Evolutionary conservation across 1,284 basidiomycete species (phyloP), one percentile per base, ranked within the genome.

Genomic region (Rhodotorula sp.): DNA sequence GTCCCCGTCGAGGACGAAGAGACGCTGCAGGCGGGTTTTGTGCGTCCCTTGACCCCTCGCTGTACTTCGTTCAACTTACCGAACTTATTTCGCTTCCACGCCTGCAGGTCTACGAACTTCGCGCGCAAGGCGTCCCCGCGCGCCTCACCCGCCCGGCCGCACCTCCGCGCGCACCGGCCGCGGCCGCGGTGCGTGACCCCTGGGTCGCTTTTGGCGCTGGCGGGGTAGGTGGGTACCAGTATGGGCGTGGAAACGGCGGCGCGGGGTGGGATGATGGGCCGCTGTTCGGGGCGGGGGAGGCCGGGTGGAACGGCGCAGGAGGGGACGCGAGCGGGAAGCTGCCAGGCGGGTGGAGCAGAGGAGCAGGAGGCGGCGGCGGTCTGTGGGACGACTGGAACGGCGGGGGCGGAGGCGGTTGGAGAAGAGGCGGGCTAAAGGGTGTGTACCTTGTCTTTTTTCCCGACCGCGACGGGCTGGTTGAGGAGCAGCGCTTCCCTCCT

Each of bases 71-170:
- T 12, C 22, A 5, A 9, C 27, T n/a, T 27, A 7, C 1, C 48
- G 25, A 1, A 37, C 29, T 17, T 10, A 60, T 21, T 29, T 6
- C 19, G n/a, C 5, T 12, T 8, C 1, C 29, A 1, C 27, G 4
- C 13, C 1, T 4, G 17, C 44, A 67, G 66, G 3, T 58, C 25
- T 57, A 57, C 37, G 54, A 67, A 29, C 36, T 67, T 17, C 46
- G 39, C 37, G 66, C 55, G 19, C 21, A 50, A 3, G 66, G 66
- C 29, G 13, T 58, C 6, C 66, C 66, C 3, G 62, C 53, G 1
- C 13, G 29, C 9, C 29, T 54, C 32, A 21, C 53, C 9, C 13
- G 44, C 44, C 44, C 44, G 3, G 10, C 39, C 39, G 39, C 41
- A 3, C 25, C 39, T 21, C n/a, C 27, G 8, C 13, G 15, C 51